A percentile compares a stretch with the other conserved stretches of the same genome.
Conservation (phyloP, 768 basidiomycete genomes). For the Punctularia strigosozonata region DNA sequence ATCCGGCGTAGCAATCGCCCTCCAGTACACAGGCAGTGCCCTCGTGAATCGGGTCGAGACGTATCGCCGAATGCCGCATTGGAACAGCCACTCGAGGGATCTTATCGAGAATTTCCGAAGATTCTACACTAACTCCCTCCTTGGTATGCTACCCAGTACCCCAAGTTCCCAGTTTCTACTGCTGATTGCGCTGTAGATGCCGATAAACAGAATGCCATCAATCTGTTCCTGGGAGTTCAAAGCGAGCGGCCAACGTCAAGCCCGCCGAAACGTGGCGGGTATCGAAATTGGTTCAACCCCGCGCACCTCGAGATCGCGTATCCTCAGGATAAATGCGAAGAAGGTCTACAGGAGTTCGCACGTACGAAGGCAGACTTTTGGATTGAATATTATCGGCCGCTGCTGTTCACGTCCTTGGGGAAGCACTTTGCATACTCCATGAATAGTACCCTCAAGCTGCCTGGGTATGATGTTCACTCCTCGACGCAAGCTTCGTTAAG, state of each 20-base stretch:
- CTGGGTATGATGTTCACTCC: slow-evolving; percentile 40
- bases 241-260: slow-evolving; percentile 32
- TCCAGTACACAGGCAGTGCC: slow-evolving; percentile 95
- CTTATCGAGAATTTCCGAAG: slow-evolving; percentile 91
- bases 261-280: slow-evolving; percentile 51
- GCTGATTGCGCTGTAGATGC: slow-evolving; percentile 44
- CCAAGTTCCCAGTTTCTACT: neutral
- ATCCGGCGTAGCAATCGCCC: slow-evolving; percentile 57
- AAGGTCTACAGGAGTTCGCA: slow-evolving; percentile 49
- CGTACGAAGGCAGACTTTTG: slow-evolving; percentile 62
- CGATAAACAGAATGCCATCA: slow-evolving; percentile 95
- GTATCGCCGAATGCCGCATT: slow-evolving; percentile 89
- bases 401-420: slow-evolving; percentile 72
- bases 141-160: slow-evolving; percentile 38
- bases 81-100: slow-evolving; percentile 95
- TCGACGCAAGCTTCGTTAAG: slow-evolving; percentile 1
- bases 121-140: slow-evolving; percentile 89
- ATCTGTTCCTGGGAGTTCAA: slow-evolving; percentile 85
- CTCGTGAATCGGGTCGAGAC: slow-evolving; percentile 95
- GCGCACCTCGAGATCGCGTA: slow-evolving; percentile 61
- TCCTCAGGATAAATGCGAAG: slow-evolving; percentile 49
- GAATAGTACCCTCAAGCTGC: slow-evolving; percentile 77
- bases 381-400: slow-evolving; percentile 82
- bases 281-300: slow-evolving; percentile 79
- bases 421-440: slow-evolving; percentile 91